A percentile compares a stretch with the other conserved stretches of the same genome.
Conservation (phyloP, 164 flowering plant species). For the Cinnamomum micranthum region DNA sequence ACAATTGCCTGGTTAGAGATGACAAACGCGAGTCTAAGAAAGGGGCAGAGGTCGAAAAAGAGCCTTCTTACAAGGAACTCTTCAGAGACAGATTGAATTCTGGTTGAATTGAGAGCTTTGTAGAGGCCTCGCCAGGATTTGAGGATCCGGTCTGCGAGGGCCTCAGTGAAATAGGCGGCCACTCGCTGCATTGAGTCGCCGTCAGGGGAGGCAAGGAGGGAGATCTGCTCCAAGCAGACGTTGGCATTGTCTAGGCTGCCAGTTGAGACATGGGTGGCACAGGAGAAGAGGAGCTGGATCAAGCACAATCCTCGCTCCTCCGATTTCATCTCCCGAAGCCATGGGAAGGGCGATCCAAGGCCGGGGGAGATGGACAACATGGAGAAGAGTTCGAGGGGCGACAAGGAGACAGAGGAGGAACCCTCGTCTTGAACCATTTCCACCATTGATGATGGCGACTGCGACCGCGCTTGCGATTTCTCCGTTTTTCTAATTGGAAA, state of each 20-base stretch:
- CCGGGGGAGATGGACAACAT: slow-evolving; percentile 48
- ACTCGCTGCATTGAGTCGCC: slow-evolving; percentile 79
- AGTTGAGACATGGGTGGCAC: slow-evolving; percentile 57
- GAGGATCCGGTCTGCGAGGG: slow-evolving; percentile 57
- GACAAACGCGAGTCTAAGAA: slow-evolving; percentile 52
- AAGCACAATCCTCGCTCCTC: slow-evolving; percentile 68
- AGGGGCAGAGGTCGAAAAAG: slow-evolving; percentile 67
- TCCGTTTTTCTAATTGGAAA: not conserved
- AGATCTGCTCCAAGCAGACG: slow-evolving; percentile 55
- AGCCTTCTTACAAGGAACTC: slow-evolving; percentile 36
- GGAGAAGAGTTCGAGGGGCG: slow-evolving; percentile 53
- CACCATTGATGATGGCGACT: slow-evolving; percentile 24
- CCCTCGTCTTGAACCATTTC: slow-evolving; percentile 68
- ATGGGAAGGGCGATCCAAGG: slow-evolving; percentile 47
- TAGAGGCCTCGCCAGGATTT: slow-evolving; percentile 66
- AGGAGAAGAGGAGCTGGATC: slow-evolving; percentile 48
- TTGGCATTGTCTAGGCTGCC: slow-evolving; percentile 63
- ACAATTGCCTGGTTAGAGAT: slow-evolving; percentile 64
- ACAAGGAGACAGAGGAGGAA: slow-evolving; percentile 54
- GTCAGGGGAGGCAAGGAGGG: slow-evolving; percentile 57
- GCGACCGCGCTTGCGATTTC: not conserved
- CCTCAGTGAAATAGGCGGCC: slow-evolving; percentile 65
- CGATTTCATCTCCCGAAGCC: slow-evolving; percentile 56
- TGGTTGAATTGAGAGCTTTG: slow-evolving; percentile 43
- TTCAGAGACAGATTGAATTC: slow-evolving; percentile 30